These are phyloP conservation scores for Aspergillus saccharolyticus DNA, from an alignment of 495 filamentous ascomycete genomes.

Conservation along the genomic window DNA sequence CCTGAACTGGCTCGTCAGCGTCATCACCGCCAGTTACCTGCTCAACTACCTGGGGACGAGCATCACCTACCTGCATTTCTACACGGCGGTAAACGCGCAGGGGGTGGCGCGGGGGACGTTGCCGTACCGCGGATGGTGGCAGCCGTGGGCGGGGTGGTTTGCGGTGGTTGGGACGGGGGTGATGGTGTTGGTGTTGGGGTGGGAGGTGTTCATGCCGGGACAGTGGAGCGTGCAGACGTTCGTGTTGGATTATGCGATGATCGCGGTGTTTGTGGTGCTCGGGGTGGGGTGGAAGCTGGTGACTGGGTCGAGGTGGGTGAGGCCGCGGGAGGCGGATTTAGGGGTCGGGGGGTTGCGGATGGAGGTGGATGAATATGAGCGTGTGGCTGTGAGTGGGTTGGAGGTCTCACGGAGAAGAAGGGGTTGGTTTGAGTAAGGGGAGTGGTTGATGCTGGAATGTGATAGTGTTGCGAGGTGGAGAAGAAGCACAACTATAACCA, in stretches of 20 bases:
- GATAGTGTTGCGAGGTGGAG: no score
- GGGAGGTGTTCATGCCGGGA: conserved; percentile 25
- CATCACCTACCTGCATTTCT: conserved; percentile 46
- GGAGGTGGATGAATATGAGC: conserved; percentile 61
- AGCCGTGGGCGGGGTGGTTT: conserved; percentile 32
- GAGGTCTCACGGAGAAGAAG: not conserved
- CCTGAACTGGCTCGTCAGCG: conserved; percentile 26
- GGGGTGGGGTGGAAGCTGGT: conserved; percentile 52
- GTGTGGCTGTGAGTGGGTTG: not conserved
- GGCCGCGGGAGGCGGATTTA: conserved; percentile 36
- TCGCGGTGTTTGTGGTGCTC: conserved; percentile 40
- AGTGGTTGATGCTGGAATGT: not conserved
- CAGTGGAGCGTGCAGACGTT: conserved; percentile 25
- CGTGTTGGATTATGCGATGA: conserved; percentile 39
- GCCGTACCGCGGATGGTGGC: conserved; percentile 25
- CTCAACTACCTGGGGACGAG: conserved; percentile 43
- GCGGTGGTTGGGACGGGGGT: conserved; percentile 31
- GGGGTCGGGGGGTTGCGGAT: conserved; percentile 31
- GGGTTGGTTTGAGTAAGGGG: not conserved
- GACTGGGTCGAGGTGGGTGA: conserved; percentile 42
- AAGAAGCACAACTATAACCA: no score
- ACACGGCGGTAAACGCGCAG: conserved; percentile 28
- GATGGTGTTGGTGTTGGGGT: conserved; percentile 28
- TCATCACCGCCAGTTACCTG: conserved; percentile 25
- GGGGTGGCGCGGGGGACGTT: conserved; percentile 28